A percentile compares a stretch with the other conserved stretches of the same genome.
phyloP scores from a whole-genome alignment of 2,329 filamentous ascomycete species.

The Dactylonectria macrodidyma region DNA sequence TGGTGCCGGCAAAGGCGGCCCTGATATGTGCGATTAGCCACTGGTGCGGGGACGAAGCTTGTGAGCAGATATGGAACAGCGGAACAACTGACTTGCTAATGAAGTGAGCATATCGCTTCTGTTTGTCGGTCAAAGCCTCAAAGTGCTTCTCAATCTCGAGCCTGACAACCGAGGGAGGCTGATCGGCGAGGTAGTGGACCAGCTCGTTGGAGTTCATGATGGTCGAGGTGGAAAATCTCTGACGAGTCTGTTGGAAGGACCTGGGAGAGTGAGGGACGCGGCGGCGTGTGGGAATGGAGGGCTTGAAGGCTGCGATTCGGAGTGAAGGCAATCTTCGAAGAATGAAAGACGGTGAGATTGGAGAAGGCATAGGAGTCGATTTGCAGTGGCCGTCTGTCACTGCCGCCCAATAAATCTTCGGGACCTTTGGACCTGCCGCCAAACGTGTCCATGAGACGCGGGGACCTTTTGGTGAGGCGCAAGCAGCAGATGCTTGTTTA shows the following conservation, averaged over 20 bases:
- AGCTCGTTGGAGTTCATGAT: conserved; percentile 74
- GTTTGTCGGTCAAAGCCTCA: conserved; percentile 78
- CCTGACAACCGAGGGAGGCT: conserved; percentile 88
- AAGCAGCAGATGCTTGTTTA: conserved; percentile 9
- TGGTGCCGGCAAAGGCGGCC: conserved; percentile 82
- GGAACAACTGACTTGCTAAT: conserved; percentile 77
- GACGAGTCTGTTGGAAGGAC: conserved; percentile 42
- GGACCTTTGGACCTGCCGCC: conserved; percentile 36
- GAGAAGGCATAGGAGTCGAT: conserved; percentile 50
- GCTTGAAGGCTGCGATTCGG: conserved; percentile 50
- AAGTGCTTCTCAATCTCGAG: conserved; percentile 96
- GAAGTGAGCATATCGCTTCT: conserved; percentile 93
- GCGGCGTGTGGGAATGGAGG: conserved; percentile 40
- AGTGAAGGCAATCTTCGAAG: conserved; percentile 54
- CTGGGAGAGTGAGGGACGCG: conserved; percentile 43
- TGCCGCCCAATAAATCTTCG: conserved; percentile 26
- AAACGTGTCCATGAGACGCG: conserved; percentile 43
- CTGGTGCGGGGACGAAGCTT: conserved; percentile 12
- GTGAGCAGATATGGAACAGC: not conserved
- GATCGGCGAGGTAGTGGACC: conserved; percentile 89
- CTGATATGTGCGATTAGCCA: conserved; percentile 57
- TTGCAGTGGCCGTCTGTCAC: conserved; percentile 27
- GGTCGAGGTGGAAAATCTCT: conserved; percentile 52
- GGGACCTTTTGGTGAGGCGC: conserved; percentile 29
- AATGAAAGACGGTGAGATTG: conserved; percentile 53